These are phyloP conservation scores for Rhizopogon sp. DNA, from an alignment of 768 basidiomycete genomes.

Conservation along the genomic window DNA sequence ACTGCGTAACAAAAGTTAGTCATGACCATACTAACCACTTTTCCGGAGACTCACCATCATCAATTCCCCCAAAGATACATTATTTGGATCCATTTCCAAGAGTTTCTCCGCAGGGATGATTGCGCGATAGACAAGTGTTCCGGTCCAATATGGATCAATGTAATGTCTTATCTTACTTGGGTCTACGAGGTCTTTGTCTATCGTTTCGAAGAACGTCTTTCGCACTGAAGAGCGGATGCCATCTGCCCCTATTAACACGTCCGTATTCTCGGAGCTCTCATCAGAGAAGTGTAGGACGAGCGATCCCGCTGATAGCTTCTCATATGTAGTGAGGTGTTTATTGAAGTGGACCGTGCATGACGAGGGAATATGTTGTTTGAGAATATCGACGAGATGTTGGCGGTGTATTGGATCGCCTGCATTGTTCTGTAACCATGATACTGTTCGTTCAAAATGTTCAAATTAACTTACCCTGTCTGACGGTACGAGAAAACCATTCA, in stretches of 20 bases:
- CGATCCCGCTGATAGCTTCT: background rate
- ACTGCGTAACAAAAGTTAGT: no score
- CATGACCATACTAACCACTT: background rate
- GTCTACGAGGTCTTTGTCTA: background rate
- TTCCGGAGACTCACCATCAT: constrained; percentile 11
- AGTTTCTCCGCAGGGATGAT: no score
- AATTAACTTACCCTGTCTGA: constrained; percentile 13
- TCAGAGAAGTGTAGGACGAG: constrained; percentile 13
- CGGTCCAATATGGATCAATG: constrained; percentile 31
- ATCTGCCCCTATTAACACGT: no score
- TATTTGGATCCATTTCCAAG: no score
- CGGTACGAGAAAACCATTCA: constrained; percentile 7
- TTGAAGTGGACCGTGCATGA: background rate
- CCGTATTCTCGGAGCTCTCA: constrained; percentile 19
- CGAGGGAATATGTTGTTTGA: background rate
- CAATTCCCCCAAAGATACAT: constrained; percentile 4
- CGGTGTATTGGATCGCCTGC: constrained; percentile 1
- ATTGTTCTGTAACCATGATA: background rate
- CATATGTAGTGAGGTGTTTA: background rate
- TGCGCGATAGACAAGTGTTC: constrained; percentile 5
- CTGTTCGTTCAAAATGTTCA: background rate
- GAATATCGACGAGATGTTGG: background rate
- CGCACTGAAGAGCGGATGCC: constrained; percentile 3
- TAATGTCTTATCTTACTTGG: background rate
- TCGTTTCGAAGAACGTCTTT: background rate